phyloP scores from a whole-genome alignment of 306 rosid species.

The Dicorynia guianensis region DNA sequence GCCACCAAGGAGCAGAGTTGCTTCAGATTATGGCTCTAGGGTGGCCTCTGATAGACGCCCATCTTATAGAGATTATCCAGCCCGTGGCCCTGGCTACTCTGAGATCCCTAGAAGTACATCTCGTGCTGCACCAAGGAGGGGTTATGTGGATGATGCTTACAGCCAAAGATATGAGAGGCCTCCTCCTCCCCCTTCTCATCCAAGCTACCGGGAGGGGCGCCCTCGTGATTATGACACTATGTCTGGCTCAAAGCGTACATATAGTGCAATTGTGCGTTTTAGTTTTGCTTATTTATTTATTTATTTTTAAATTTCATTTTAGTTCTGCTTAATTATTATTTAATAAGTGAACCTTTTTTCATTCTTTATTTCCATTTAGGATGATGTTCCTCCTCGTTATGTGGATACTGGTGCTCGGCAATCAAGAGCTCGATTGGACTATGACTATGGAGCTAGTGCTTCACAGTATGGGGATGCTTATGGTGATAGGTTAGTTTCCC shows the following conservation, averaged over 20 bases:
- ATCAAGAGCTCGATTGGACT: slow-evolving; percentile 85
- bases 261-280: slow-evolving; percentile 67
- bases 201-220: slow-evolving; percentile 78
- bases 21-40: slow-evolving; percentile 79
- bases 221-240: slow-evolving; percentile 76
- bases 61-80: slow-evolving; percentile 77
- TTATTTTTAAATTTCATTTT: slow-evolving; percentile 8
- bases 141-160: slow-evolving; percentile 87
- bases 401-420: slow-evolving; percentile 76
- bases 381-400: slow-evolving; percentile 81
- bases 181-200: slow-evolving; percentile 66
- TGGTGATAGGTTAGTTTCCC: slow-evolving; percentile 72
- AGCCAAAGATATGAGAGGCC: slow-evolving; percentile 82
- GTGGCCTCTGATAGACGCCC: slow-evolving; percentile 77
- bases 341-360: not conserved
- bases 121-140: slow-evolving; percentile 75
- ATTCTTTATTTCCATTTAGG: slow-evolving; percentile 52
- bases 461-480: slow-evolving; percentile 84
- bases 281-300: not conserved
- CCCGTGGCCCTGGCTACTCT: slow-evolving; percentile 72
- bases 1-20: slow-evolving; percentile 84
- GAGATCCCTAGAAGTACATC: slow-evolving; percentile 77
- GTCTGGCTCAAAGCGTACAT: slow-evolving; percentile 88
- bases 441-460: slow-evolving; percentile 78
- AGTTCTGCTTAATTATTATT: not conserved